phyloP scores from a whole-genome alignment of 139 green algal genomes.

The Chlamydomonas schloesseri region DNA sequence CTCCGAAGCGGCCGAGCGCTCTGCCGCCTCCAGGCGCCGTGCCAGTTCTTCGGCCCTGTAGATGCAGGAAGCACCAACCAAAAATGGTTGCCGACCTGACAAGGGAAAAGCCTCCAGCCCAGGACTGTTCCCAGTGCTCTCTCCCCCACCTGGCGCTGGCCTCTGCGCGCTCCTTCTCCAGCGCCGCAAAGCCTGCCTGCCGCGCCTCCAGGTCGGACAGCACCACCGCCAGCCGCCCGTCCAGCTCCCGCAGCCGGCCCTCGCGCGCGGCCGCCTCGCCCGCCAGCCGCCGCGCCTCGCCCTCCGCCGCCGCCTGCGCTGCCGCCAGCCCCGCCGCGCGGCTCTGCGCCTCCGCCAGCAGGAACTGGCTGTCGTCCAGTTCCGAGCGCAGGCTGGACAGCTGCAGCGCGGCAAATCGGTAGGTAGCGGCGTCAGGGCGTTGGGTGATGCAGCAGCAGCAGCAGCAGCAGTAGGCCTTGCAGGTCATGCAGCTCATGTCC shows the following conservation, averaged over 20 bases:
- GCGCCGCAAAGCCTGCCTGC: neutral
- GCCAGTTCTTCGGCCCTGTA: constrained; percentile 55
- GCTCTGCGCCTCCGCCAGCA: constrained; percentile 39
- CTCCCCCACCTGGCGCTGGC: neutral
- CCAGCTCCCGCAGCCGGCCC: neutral
- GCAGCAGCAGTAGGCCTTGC: too few species aligned
- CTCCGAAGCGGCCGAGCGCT: constrained; percentile 19
- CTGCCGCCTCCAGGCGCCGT: constrained; percentile 38
- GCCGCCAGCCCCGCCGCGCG: constrained; percentile 1
- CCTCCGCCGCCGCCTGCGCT: neutral
- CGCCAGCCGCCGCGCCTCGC: constrained; percentile 1
- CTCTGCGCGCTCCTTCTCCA: neutral
- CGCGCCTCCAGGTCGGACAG: constrained; percentile 29
- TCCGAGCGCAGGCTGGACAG: constrained; percentile 45
- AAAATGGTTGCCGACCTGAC: too few species aligned
- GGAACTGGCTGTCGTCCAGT: constrained; percentile 39
- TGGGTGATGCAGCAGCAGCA: too few species aligned
- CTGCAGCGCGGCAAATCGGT: constrained; percentile 26
- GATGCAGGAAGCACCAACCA: too few species aligned
- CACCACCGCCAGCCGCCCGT: constrained; percentile 2
- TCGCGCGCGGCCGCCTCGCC: neutral
- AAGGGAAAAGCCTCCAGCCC: too few species aligned
- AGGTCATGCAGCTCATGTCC: too few species aligned
- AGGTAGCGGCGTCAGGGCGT: too few species aligned
- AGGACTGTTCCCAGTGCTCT: too few species aligned